phyloP scores from a whole-genome alignment of 2,329 filamentous ascomycete genomes.

The Colletotrichum musicola region DNA sequence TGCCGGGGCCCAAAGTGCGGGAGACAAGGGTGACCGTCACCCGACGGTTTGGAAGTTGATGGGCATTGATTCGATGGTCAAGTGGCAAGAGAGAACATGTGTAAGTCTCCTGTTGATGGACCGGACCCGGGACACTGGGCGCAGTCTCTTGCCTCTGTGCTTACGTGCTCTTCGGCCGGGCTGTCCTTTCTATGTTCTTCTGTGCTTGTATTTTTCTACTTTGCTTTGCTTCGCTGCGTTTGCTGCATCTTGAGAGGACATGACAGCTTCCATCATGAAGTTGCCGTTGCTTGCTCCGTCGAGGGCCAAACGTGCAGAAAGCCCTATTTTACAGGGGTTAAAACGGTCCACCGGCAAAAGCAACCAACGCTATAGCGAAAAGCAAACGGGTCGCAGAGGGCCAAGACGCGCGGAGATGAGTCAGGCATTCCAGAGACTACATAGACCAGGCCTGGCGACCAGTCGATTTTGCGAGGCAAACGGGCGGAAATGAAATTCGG shows the following conservation, averaged over 20 bases:
- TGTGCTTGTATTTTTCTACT: neutral
- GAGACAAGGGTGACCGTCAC: conserved; percentile 21
- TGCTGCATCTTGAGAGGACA: neutral
- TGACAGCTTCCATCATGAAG: conserved; percentile 1
- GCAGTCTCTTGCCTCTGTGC: neutral
- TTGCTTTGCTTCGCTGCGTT: conserved; percentile 3
- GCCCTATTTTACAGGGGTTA: conserved; percentile 34
- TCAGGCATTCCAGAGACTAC: conserved; percentile 23
- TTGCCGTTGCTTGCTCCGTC: conserved; percentile 6
- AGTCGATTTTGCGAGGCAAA: conserved; percentile 26
- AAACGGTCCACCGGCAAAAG: conserved; percentile 19
- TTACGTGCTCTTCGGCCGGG: neutral
- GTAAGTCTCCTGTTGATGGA: conserved; percentile 37
- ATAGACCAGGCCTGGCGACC: conserved; percentile 13
- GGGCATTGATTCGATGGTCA: neutral
- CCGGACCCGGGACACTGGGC: neutral
- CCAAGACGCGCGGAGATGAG: conserved; percentile 22
- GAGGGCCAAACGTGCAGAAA: conserved; percentile 30
- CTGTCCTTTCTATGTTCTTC: neutral
- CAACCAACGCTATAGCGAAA: conserved; percentile 16
- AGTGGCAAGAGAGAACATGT: conserved; percentile 28
- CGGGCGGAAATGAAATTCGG: conserved; percentile 21
- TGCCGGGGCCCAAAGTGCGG: conserved; percentile 31
- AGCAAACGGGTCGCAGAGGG: conserved; percentile 21
- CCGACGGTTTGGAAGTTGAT: conserved; percentile 15